Conservation (phyloP, 495 filamentous ascomycete species). For the Pyronema domesticum region DNA sequence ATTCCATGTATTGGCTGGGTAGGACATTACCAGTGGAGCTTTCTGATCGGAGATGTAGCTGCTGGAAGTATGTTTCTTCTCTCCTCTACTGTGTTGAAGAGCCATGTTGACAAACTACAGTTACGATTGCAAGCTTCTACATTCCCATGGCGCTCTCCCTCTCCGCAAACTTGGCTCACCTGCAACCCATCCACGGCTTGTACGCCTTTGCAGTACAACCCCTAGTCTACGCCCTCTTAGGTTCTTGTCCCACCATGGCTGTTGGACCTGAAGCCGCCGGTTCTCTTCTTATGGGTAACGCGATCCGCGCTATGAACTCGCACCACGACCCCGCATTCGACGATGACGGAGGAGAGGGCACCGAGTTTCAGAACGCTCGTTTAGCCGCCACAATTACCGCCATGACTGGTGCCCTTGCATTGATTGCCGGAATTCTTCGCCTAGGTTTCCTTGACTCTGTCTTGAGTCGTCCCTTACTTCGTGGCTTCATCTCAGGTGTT, state of each 20-base stretch:
- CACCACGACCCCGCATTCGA: constrained; percentile 36
- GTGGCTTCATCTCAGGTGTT: constrained; percentile 92
- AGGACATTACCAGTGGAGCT: constrained; percentile 60
- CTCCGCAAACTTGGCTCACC: constrained; percentile 82
- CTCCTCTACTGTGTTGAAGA: background rate
- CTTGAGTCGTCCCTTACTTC: constrained; percentile 72
- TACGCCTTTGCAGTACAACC: constrained; percentile 90
- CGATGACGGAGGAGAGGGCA: constrained; percentile 48
- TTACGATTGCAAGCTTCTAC: constrained; percentile 93
- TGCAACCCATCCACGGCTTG: constrained; percentile 86
- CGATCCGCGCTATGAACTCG: constrained; percentile 55
- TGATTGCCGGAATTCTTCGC: constrained; percentile 62
- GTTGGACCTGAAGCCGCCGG: constrained; percentile 78
- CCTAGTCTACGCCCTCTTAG: constrained; percentile 72
- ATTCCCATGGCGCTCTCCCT: constrained; percentile 92
- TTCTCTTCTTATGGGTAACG: constrained; percentile 70
- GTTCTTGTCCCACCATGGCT: constrained; percentile 82
- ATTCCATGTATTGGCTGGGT: constrained; percentile 83
- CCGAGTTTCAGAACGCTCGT: constrained; percentile 51
- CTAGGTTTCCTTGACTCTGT: constrained; percentile 94
- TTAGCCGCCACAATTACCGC: constrained; percentile 81
- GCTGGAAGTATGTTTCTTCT: constrained; percentile 30
- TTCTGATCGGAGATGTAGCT: constrained; percentile 67
- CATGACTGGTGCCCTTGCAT: constrained; percentile 69
- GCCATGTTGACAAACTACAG: constrained; percentile 23